Conservation (phyloP, 805 yeast species). For the Alloascoidea hylecoeti region DNA sequence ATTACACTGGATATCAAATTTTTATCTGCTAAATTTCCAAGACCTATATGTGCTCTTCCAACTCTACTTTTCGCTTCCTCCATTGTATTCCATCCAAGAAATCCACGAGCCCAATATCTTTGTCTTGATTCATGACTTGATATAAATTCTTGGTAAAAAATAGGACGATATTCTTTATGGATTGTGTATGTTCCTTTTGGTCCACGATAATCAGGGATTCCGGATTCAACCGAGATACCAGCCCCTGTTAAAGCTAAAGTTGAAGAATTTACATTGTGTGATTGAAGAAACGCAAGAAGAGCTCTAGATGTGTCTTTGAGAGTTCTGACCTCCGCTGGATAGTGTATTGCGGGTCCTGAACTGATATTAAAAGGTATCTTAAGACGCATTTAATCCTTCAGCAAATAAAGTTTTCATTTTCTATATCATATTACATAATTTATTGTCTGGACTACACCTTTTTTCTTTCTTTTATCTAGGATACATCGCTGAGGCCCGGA, state of each 20-base stretch:
- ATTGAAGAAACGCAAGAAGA: not conserved
- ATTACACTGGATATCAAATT: constrained; percentile 9
- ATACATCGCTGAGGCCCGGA: too few species aligned
- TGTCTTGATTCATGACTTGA: constrained; percentile 9
- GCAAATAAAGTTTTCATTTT: too few species aligned
- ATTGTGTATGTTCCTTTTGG: constrained; percentile 14
- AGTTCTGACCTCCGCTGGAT: not conserved
- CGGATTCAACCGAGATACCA: constrained; percentile 15
- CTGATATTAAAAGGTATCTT: constrained; percentile 2
- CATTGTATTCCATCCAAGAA: constrained; percentile 11
- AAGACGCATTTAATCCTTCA: not conserved
- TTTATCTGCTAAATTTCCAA: constrained; percentile 7
- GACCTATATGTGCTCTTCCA: constrained; percentile 7
- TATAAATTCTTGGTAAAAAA: constrained; percentile 13
- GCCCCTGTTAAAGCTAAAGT: constrained; percentile 14
- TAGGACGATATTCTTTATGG: constrained; percentile 12
- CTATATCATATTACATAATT: too few species aligned
- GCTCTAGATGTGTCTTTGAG: not conserved
- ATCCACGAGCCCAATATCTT: constrained; percentile 15
- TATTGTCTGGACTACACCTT: too few species aligned
- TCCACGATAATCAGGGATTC: constrained; percentile 16
- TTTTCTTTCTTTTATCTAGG: too few species aligned
- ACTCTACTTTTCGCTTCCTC: constrained; percentile 9
- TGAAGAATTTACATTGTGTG: not conserved
- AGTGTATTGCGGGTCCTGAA: not conserved